Percentiles rank a stretch among this genome's conserved stretches.
phyloP scores from a whole-genome alignment of 202 grass and related monocot genomes.

The Elaeis oleifera region DNA sequence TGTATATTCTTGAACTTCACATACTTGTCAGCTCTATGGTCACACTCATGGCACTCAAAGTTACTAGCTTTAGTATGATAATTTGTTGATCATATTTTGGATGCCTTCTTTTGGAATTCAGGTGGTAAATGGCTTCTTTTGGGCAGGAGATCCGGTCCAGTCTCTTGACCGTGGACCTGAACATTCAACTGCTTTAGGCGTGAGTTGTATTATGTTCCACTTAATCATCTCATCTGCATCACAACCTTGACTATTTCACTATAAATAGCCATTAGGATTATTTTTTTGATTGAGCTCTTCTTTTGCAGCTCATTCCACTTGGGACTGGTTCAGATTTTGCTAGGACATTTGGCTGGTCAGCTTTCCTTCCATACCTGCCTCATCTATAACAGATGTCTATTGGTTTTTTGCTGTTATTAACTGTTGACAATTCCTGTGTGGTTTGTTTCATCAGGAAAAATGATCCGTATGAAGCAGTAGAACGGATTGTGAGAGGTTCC shows the following conservation, averaged over 20 bases:
- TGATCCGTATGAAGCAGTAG: conserved; percentile 76
- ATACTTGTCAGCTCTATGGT: too few species aligned
- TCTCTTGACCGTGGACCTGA: conserved; percentile 40
- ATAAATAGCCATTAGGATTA: too few species aligned
- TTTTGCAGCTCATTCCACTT: conserved; percentile 89
- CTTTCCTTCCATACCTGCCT: conserved; percentile 21
- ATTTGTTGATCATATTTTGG: neutral
- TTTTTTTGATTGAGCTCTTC: conserved; percentile 19
- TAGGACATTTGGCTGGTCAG: conserved; percentile 82
- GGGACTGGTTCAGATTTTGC: conserved; percentile 97
- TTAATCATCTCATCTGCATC: too few species aligned
- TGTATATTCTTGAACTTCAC: too few species aligned
- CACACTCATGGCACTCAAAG: too few species aligned
- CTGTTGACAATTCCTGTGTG: conserved; percentile 12
- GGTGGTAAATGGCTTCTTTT: conserved; percentile 95
- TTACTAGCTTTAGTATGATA: neutral
- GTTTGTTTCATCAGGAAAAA: conserved; percentile 55
- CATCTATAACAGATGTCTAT: conserved; percentile 8
- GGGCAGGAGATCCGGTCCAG: conserved; percentile 43
- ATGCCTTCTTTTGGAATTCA: conserved; percentile 15
- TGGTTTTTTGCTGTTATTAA: conserved; percentile 2
- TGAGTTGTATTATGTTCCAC: conserved; percentile 35
- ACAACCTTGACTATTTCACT: too few species aligned
- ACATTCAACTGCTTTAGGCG: conserved; percentile 59
- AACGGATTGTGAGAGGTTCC: conserved; percentile 79